Conservation (phyloP, 2,329 filamentous ascomycete species). For the Stachybotrys echinatus region DNA sequence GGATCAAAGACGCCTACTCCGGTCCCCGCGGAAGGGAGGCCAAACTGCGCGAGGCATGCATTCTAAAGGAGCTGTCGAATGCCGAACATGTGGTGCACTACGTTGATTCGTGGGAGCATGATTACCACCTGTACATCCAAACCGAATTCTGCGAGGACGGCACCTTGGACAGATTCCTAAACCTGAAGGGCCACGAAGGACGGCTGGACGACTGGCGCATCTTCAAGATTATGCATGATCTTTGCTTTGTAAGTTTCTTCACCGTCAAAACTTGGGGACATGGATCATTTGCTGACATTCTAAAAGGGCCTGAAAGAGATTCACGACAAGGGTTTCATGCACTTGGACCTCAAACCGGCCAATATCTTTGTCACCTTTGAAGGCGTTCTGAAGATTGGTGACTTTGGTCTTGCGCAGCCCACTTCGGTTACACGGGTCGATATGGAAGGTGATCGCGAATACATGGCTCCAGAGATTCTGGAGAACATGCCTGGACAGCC, state of each 20-base stretch:
- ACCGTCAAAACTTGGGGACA: not conserved
- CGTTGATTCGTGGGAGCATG: constrained; percentile 81
- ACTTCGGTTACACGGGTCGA: constrained; percentile 73
- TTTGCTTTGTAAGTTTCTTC: constrained; percentile 62
- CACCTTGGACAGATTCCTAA: constrained; percentile 79
- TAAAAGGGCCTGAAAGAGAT: constrained; percentile 80
- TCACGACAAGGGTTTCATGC: constrained; percentile 80
- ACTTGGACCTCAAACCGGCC: constrained; percentile 79
- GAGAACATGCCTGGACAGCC: constrained; percentile 83
- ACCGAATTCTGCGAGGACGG: constrained; percentile 96
- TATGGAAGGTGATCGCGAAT: constrained; percentile 91
- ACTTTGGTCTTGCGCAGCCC: constrained; percentile 75
- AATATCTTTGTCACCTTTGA: constrained; percentile 80
- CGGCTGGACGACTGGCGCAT: constrained; percentile 95
- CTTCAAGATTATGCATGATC: constrained; percentile 93
- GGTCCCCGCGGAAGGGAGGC: constrained; percentile 75
- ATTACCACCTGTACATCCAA: constrained; percentile 87
- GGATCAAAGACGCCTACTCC: constrained; percentile 73
- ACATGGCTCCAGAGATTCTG: constrained; percentile 91
- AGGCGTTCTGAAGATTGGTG: constrained; percentile 76
- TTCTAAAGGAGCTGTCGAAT: constrained; percentile 70
- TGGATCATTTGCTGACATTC: constrained; percentile 4
- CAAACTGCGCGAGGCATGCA: constrained; percentile 78
- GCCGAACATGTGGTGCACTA: constrained; percentile 83
- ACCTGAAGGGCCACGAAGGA: constrained; percentile 75